Base-by-base conservation (phyloP, 1,284 basidiomycete genomes). In the Papiliotrema laurentii region DNA sequence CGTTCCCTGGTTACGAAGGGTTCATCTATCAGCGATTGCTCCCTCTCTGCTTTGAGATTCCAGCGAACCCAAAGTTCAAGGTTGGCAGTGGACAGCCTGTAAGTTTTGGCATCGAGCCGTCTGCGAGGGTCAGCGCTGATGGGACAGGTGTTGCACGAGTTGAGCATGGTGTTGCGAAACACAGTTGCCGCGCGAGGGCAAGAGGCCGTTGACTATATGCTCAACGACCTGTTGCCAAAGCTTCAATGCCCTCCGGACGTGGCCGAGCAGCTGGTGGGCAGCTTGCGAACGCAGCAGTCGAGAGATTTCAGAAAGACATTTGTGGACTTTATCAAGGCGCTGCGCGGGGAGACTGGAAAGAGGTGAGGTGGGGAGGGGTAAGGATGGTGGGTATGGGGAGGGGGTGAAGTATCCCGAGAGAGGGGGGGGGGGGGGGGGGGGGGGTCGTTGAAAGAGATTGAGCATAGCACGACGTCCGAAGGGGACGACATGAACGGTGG, bases 21-120 rank as follows among this genome's bases (percentile, higher is more conserved):
- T 96, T 96, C 68, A 80, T 97, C 43, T 99, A 98, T 69, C 87
- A 94, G 58, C 82, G 85, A 9, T 76, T 97, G 36, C 77, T 97
- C 44, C 89, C 89, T 4, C 76, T 85, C 1, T 85, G 85, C 28
- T 97, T 99, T 69, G 79, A 83, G 21, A 83, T 97, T 4, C 83
- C 92, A 0, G 84, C 87, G 11, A 78, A 81, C 21, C 81, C 86
- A 0, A 80, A 83, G 36, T 92, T 97, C 67, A 94, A 94, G 65
- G 78, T 87, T 58, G 87, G 86, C 62, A 90, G 94, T 63, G 90
- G 89, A 5, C 79, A 86, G 44, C 80, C 85, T 58, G 91, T 91
- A 63, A 68, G 86, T 68, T 21, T 16, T 27, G 3, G 36, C 2
- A 21, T 26, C 22, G 10, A 30, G 30, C 30, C 43, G 31, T 16